Percentiles rank a stretch among this genome's conserved stretches.
phyloP scores from a whole-genome alignment of 2,329 filamentous ascomycete species.

The Xylariaceae sp. region DNA sequence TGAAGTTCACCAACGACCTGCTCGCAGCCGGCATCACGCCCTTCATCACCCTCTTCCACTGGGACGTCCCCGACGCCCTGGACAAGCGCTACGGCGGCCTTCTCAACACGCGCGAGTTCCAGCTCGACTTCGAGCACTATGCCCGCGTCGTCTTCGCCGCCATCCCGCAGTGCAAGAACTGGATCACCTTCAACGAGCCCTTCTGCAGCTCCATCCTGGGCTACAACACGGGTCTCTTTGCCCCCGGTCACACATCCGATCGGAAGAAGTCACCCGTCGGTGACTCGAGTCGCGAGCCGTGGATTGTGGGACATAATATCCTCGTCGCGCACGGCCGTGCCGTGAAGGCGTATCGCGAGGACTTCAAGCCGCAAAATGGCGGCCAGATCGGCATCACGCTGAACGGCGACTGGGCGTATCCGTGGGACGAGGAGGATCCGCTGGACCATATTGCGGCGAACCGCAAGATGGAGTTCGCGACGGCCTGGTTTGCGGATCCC shows the following conservation, averaged over 20 bases:
- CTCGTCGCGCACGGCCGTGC: constrained; percentile 74
- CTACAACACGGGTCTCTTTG: constrained; percentile 71
- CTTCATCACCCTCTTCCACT: constrained; percentile 80
- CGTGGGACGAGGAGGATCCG: constrained; percentile 74
- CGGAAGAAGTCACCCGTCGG: constrained; percentile 64
- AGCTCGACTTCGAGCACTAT: constrained; percentile 74
- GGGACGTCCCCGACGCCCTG: constrained; percentile 76
- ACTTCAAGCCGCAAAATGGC: constrained; percentile 68
- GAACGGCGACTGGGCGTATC: constrained; percentile 78
- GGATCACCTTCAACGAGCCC: constrained; percentile 89
- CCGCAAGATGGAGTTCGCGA: constrained; percentile 81
- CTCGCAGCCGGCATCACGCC: constrained; percentile 71
- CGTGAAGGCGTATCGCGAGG: constrained; percentile 75
- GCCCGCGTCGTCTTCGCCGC: constrained; percentile 70
- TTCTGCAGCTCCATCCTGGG: constrained; percentile 80
- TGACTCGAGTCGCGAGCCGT: constrained; percentile 71
- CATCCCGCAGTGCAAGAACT: constrained; percentile 73
- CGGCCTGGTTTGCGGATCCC: constrained; percentile 83
- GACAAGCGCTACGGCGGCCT: constrained; percentile 78
- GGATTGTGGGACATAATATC: constrained; percentile 76
- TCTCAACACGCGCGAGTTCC: constrained; percentile 75
- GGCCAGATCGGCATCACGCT: constrained; percentile 84
- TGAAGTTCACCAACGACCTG: constrained; percentile 72
- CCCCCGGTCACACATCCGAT: constrained; percentile 77
- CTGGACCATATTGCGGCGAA: constrained; percentile 69